Percentiles rank a stretch among this genome's conserved stretches.
These are phyloP conservation scores for Anthoceros angustus DNA, from an alignment of 225 moss, liverwort and hornwort genomes.

Conservation along the genomic window DNA sequence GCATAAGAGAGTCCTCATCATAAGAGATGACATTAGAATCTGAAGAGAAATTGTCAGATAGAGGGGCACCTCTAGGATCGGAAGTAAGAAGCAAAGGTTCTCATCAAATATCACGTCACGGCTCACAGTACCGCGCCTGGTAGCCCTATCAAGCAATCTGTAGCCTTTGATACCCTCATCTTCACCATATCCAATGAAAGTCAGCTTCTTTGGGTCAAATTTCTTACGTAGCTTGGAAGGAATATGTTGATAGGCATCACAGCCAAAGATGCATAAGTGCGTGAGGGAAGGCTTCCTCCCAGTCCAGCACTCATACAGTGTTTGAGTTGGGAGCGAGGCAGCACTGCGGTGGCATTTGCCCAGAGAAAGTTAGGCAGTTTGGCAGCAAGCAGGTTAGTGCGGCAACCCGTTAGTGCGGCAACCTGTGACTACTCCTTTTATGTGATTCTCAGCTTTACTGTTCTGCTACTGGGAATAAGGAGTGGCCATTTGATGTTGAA, in stretches of 20 bases:
- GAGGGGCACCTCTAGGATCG: background rate
- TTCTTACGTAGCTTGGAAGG: background rate
- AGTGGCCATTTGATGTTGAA: too few species aligned
- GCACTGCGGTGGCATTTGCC: too few species aligned
- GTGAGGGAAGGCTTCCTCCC: constrained; percentile 1
- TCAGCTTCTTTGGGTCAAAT: background rate
- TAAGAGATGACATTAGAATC: background rate
- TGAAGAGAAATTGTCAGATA: background rate
- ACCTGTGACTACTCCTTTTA: too few species aligned
- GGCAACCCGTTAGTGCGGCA: too few species aligned
- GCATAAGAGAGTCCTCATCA: too few species aligned
- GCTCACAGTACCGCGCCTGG: background rate
- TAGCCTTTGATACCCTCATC: background rate
- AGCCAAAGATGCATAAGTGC: background rate
- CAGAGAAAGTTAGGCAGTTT: too few species aligned
- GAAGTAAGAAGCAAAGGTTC: too few species aligned
- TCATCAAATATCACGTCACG: background rate
- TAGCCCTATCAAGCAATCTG: background rate
- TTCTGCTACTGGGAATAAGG: too few species aligned
- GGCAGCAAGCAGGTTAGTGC: too few species aligned
- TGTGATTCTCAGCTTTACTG: too few species aligned
- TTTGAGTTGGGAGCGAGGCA: background rate
- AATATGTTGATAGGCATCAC: constrained; percentile 1
- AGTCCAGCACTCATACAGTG: background rate
- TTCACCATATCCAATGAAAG: background rate